Base-by-base conservation (phyloP, 768 basidiomycete genomes). In the Pleurotus pulmonarius region DNA sequence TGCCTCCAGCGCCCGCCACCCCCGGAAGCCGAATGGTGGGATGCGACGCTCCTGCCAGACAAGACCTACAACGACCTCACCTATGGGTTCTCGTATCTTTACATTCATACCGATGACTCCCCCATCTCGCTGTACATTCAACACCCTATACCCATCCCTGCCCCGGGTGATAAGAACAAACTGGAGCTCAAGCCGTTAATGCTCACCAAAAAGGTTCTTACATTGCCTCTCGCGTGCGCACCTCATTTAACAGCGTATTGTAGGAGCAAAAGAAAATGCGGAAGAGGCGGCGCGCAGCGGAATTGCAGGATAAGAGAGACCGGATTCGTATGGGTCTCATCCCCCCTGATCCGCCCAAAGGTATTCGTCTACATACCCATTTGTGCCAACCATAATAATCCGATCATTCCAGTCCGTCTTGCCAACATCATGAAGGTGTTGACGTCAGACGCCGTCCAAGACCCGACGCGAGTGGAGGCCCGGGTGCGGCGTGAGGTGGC, bases 11-110 rank as follows among this genome's bases (percentile, higher is more conserved):
- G 94, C 44, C 83, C 85, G 55, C 82, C 92, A 0, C 97, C 96
- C 5, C 96, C 96, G 0, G 87, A 83, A 4, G 83, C 87, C 3
- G 97, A 98, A 69, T 99, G 97, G 97, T 99, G 97, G 97, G 97
- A 99, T 71, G 86, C 83, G 18, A 81, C 91, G 0, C 74, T 98
- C 12, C 74, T 99, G 8, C 90, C 92, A 0, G 86, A 77, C 62
- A 87, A 89, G 72, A 80, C 74, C 3, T 98, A 98, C 69, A 81
- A 83, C 45, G 94, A 95, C 57, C 68, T 96, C 49, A 71, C 72
- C 2, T 68, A 80, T 22, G 86, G 85, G 25, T 63, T 87, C 47
- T 73, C 77, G 22, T 69, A 72, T 12, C 72, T 92, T 53, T 86
- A 83, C 52, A 89, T 92, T 61, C 79, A 83, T 16, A 85, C 77